Evolutionary conservation across 441 rosid genomes (phyloP).

Genomic region (Adansonia gregorii): DNA sequence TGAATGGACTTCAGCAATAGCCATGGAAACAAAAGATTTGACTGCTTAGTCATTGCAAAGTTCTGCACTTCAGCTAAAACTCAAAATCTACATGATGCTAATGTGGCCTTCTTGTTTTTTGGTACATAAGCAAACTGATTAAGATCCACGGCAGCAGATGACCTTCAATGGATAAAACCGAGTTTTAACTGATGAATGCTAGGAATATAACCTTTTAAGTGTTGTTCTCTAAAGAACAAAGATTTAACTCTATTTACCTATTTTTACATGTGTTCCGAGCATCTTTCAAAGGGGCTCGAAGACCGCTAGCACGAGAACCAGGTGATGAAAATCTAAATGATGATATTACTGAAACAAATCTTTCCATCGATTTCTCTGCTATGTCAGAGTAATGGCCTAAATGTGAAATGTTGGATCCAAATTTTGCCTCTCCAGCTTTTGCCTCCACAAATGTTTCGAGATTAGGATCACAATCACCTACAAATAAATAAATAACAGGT

Average conservation of each 20-base stretch:
- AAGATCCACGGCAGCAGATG: slow-evolving; percentile 49
- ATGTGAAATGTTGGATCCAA: slow-evolving; percentile 82
- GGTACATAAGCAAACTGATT: slow-evolving; percentile 65
- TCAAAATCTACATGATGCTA: slow-evolving; percentile 47
- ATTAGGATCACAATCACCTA: slow-evolving; percentile 32
- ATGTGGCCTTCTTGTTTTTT: slow-evolving; percentile 38
- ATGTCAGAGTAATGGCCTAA: slow-evolving; percentile 61
- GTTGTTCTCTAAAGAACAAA: not conserved
- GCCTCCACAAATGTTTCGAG: slow-evolving; percentile 33
- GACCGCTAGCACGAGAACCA: slow-evolving; percentile 92
- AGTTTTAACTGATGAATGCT: slow-evolving; percentile 25
- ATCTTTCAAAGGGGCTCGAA: slow-evolving; percentile 83
- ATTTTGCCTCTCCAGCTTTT: slow-evolving; percentile 49
- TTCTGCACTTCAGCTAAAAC: slow-evolving; percentile 1
- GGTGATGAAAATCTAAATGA: slow-evolving; percentile 60
- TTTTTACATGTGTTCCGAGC: slow-evolving; percentile 48
- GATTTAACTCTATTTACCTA: slow-evolving; percentile 45
- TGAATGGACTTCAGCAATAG: not conserved
- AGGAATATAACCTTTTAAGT: not conserved
- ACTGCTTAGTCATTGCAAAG: slow-evolving; percentile 11
- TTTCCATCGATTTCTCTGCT: slow-evolving; percentile 86
- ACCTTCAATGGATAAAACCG: slow-evolving; percentile 42
- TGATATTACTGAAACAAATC: slow-evolving; percentile 66
- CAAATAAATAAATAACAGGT: not conserved
- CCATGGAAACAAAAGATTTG: not conserved